phyloP scores from a whole-genome alignment of 352 stramenopile species.

The Pythium utonaiense region DNA sequence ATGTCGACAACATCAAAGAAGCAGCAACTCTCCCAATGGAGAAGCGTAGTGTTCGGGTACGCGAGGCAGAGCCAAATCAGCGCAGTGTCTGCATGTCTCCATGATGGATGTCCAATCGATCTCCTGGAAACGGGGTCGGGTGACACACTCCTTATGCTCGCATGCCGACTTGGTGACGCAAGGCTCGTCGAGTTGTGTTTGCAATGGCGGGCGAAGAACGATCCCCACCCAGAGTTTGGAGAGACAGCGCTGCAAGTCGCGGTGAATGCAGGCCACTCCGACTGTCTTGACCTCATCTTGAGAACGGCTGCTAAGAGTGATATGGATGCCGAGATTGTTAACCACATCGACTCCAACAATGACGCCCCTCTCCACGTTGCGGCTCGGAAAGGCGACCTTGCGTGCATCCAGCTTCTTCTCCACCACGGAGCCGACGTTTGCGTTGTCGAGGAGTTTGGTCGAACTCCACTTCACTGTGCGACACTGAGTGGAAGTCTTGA shows the following conservation, averaged over 20 bases:
- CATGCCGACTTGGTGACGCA: constrained; percentile 58
- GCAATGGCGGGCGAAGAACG: constrained; percentile 75
- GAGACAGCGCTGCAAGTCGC: constrained; percentile 79
- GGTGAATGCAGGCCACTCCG: constrained; percentile 52
- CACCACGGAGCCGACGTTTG: constrained; percentile 82
- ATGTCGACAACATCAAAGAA: constrained; percentile 29
- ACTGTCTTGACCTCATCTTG: constrained; percentile 62
- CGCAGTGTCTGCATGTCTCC: constrained; percentile 43
- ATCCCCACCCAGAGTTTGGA: constrained; percentile 82
- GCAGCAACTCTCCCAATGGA: constrained; percentile 47
- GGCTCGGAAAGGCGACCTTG: constrained; percentile 59
- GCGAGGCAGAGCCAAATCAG: constrained; percentile 39
- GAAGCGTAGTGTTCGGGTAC: constrained; percentile 55
- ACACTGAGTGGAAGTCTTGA: constrained; percentile 55
- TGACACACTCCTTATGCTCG: constrained; percentile 80
- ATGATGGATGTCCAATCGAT: constrained; percentile 73
- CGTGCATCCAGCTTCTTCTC: constrained; percentile 66
- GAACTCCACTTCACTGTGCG: constrained; percentile 76
- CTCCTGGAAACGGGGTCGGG: constrained; percentile 64
- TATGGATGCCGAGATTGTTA: constrained; percentile 86
- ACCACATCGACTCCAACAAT: constrained; percentile 80
- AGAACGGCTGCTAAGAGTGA: constrained; percentile 76
- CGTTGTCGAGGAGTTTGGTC: constrained; percentile 76
- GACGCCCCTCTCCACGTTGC: constrained; percentile 80
- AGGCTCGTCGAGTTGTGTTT: constrained; percentile 70